These are phyloP conservation scores for Suillus subaureus DNA, from an alignment of 768 basidiomycete genomes.

Conservation along the genomic window DNA sequence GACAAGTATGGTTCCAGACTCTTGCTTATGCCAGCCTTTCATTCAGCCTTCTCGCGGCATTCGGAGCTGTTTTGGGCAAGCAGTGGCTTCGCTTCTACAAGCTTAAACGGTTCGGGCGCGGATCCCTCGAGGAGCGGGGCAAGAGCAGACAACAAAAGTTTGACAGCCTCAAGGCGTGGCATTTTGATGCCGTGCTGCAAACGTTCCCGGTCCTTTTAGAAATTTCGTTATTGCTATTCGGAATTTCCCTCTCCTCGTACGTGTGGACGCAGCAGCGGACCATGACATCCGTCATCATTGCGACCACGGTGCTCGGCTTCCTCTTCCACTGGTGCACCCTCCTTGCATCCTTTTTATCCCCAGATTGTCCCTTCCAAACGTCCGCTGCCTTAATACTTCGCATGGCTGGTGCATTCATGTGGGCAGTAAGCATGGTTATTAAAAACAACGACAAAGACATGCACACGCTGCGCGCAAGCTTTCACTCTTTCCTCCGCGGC, in stretches of 20 bases:
- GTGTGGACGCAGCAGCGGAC: slow-evolving; percentile 12
- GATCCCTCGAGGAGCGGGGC: slow-evolving; percentile 14
- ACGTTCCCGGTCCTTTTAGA: slow-evolving; percentile 17
- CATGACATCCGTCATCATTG: slow-evolving; percentile 13
- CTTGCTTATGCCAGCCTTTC: slow-evolving; percentile 17
- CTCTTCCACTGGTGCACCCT: slow-evolving; percentile 16
- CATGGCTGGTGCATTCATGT: slow-evolving; percentile 9
- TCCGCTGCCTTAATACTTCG: slow-evolving; percentile 9
- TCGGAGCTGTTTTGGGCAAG: slow-evolving; percentile 19
- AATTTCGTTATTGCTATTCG: slow-evolving; percentile 18
- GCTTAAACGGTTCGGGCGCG: slow-evolving; percentile 3
- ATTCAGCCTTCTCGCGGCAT: slow-evolving; percentile 17
- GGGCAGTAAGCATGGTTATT: neutral
- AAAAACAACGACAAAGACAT: neutral
- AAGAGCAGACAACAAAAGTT: slow-evolving; percentile 14
- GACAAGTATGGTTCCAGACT: slow-evolving; percentile 14
- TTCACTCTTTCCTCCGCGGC: neutral
- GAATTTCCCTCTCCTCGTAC: slow-evolving; percentile 14
- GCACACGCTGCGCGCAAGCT: neutral
- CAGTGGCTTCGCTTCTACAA: slow-evolving; percentile 16
- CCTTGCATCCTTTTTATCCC: slow-evolving; percentile 10
- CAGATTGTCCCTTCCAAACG: slow-evolving; percentile 19
- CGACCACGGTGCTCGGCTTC: slow-evolving; percentile 11
- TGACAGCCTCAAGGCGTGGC: slow-evolving; percentile 16
- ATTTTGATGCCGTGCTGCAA: slow-evolving; percentile 18